phyloP scores from a whole-genome alignment of 2,329 filamentous ascomycete genomes.

The Exophiala lecanii-corni region DNA sequence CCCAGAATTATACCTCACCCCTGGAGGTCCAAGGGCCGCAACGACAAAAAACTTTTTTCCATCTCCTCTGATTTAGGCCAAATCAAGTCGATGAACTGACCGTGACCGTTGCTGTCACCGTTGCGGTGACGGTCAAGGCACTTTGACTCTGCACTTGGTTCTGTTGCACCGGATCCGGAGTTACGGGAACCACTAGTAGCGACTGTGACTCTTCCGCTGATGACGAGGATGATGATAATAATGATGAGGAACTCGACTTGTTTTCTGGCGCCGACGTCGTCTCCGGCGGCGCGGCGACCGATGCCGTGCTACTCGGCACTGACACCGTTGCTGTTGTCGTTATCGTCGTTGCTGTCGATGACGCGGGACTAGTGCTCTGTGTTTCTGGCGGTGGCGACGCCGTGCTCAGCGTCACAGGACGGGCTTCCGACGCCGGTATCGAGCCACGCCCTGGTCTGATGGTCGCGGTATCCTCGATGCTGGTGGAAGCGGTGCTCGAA shows the following conservation, averaged over 20 bases:
- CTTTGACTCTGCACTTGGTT: constrained; percentile 3
- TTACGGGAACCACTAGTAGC: constrained; percentile 6
- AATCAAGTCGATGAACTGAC: neutral
- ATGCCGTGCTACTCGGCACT: neutral
- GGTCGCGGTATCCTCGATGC: neutral
- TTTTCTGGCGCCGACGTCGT: neutral
- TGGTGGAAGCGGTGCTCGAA: neutral
- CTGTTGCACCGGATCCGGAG: constrained; percentile 3
- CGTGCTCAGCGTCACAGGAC: constrained; percentile 2
- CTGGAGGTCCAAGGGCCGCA: too few species aligned
- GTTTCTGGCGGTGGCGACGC: neutral
- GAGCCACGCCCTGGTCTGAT: neutral
- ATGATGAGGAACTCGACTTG: too few species aligned
- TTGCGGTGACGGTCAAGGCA: constrained; percentile 7
- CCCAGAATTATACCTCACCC: neutral
- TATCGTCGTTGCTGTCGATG: too few species aligned
- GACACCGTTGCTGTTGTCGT: neutral
- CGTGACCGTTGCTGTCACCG: constrained; percentile 9
- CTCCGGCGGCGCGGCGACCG: neutral
- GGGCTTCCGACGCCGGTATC: constrained; percentile 1
- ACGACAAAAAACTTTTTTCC: too few species aligned
- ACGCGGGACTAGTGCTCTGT: neutral
- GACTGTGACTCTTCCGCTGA: too few species aligned
- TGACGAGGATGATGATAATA: too few species aligned
- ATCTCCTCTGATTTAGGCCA: neutral